Evolutionary conservation across 208 protist genomes (phyloP).

Genomic region (Trypanosomatidae sp.): DNA sequence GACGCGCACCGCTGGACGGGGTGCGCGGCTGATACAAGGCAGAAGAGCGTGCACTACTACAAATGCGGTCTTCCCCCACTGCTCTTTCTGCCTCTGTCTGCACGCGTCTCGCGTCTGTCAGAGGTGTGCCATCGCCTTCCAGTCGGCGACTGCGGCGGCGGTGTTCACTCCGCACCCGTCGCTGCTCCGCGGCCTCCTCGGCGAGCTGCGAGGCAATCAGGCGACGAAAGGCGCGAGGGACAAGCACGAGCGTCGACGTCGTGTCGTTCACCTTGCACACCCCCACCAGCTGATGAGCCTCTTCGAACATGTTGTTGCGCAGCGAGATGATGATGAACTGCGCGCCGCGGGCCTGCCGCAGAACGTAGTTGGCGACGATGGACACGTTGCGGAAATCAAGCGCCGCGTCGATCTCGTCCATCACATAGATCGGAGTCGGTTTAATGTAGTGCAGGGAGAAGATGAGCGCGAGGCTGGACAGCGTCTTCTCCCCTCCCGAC

Average conservation of each 20-base stretch:
- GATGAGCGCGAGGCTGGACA: conserved; percentile 98
- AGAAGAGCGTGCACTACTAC: too few relatives aligned
- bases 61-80: too few relatives aligned
- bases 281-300: conserved; percentile 98
- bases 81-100: too few relatives aligned
- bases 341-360: conserved; percentile 97
- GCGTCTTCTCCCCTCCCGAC: conserved; percentile 99
- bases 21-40: too few relatives aligned
- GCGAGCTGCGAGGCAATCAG: conserved; percentile 27
- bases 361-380: conserved; percentile 99
- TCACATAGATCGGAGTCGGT: conserved; percentile 99
- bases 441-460: conserved; percentile 99
- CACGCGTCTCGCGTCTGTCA: too few relatives aligned
- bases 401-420: conserved; percentile 99
- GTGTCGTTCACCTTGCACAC: conserved; percentile 99
- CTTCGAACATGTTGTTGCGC: conserved; percentile 98
- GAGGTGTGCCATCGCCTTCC: too few relatives aligned
- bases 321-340: conserved; percentile 99
- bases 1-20: too few relatives aligned
- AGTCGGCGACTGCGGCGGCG: too few relatives aligned
- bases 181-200: conserved; percentile 11
- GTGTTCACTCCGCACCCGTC: too few relatives aligned
- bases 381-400: conserved; percentile 99
- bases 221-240: conserved; percentile 82
- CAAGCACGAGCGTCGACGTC: conserved; percentile 97